phyloP scores from a whole-genome alignment of 257 asterid genomes.

The Przewalskia tangutica region DNA sequence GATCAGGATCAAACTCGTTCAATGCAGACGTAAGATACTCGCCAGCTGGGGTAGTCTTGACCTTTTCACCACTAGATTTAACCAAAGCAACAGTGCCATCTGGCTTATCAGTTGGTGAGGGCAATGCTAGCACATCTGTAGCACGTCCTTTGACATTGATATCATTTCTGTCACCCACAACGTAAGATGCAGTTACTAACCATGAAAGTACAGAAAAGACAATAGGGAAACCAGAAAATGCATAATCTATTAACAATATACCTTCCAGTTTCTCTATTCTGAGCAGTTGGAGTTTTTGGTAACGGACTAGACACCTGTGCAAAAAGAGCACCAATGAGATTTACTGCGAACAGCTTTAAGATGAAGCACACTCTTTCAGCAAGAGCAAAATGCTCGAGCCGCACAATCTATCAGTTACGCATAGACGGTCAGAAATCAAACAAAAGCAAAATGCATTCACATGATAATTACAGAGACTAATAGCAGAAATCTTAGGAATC shows the following conservation, averaged over 20 bases:
- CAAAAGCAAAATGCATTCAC: neutral
- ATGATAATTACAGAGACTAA: neutral
- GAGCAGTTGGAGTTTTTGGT: slow-evolving; percentile 39
- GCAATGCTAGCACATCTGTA: slow-evolving; percentile 43
- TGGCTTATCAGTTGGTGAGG: slow-evolving; percentile 44
- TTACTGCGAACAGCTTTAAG: neutral
- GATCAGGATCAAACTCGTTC: slow-evolving; percentile 94
- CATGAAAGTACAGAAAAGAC: neutral
- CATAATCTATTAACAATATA: slow-evolving; percentile 12
- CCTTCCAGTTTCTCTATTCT: slow-evolving; percentile 64
- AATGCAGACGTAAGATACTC: slow-evolving; percentile 96
- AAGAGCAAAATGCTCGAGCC: neutral
- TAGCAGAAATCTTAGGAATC: neutral
- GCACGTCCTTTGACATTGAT: slow-evolving; percentile 42
- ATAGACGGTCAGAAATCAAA: neutral
- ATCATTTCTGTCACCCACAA: slow-evolving; percentile 44
- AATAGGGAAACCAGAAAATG: slow-evolving; percentile 6
- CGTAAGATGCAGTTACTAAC: neutral
- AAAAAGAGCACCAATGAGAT: slow-evolving; percentile 10
- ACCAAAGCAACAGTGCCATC: slow-evolving; percentile 74
- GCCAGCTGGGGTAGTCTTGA: slow-evolving; percentile 95
- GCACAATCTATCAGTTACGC: neutral
- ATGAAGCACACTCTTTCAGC: neutral
- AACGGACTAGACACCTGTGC: slow-evolving; percentile 66
- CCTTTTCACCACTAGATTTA: slow-evolving; percentile 55